Percentiles rank a stretch among this genome's conserved stretches.
Evolutionary conservation across 2,329 filamentous ascomycete genomes (phyloP).

Genomic region (Emydomyces testavorans): DNA sequence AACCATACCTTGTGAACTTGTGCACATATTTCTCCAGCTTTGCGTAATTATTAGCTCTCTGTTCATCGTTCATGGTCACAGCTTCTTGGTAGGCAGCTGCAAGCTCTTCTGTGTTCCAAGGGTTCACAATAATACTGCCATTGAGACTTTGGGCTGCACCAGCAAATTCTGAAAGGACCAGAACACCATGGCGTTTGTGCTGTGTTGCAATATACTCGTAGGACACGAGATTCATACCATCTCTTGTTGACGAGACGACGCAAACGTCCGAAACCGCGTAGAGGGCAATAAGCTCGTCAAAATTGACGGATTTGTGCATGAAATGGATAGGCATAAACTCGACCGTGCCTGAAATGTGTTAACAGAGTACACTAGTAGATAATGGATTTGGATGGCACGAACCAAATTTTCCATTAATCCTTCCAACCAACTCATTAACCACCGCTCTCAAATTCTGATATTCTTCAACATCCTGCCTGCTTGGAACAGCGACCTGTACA

Average conservation of each 20-base stretch:
- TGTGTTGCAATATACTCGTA: slow-evolving; percentile 98
- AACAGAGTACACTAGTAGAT: too few relatives aligned
- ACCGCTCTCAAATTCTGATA: slow-evolving; percentile 93
- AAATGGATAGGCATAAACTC: slow-evolving; percentile 99
- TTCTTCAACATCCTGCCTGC: slow-evolving; percentile 89
- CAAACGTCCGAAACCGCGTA: slow-evolving; percentile 89
- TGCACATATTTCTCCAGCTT: slow-evolving; percentile 92
- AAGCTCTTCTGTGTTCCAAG: slow-evolving; percentile 95
- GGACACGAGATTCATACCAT: slow-evolving; percentile 97
- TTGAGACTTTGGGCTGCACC: slow-evolving; percentile 91
- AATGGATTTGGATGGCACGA: slow-evolving; percentile 19
- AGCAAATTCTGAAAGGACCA: slow-evolving; percentile 94
- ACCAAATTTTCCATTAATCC: slow-evolving; percentile 93
- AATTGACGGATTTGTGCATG: slow-evolving; percentile 88
- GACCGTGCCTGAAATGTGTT: slow-evolving; percentile 53
- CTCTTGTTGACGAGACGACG: slow-evolving; percentile 85
- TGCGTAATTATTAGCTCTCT: slow-evolving; percentile 73
- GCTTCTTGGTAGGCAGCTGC: slow-evolving; percentile 88
- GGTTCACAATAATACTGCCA: slow-evolving; percentile 87
- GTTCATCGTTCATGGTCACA: slow-evolving; percentile 90
- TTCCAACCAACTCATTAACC: slow-evolving; percentile 90
- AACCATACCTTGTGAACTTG: slow-evolving; percentile 70
- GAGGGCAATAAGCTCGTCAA: slow-evolving; percentile 86
- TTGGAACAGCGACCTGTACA: slow-evolving; percentile 90
- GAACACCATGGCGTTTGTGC: slow-evolving; percentile 74